These are phyloP conservation scores for Komagataella ulmi DNA, from an alignment of 805 yeast genomes.

Conservation along the genomic window DNA sequence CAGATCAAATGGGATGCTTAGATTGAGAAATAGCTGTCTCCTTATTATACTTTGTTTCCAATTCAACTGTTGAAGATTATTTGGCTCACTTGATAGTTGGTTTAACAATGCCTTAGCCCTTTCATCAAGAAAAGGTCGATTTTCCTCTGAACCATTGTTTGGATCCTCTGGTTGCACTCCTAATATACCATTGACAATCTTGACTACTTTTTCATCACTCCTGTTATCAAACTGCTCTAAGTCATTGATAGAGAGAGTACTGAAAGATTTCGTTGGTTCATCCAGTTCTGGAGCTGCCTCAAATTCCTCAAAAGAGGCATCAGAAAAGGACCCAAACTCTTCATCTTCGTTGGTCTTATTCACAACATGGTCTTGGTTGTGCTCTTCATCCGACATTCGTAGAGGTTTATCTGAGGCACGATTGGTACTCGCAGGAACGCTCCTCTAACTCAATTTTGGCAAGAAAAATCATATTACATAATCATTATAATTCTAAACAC, in stretches of 20 bases:
- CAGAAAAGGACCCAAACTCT: neutral
- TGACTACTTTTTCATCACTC: neutral
- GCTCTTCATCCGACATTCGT: neutral
- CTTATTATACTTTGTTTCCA: slow-evolving; percentile 62
- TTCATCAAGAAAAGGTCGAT: slow-evolving; percentile 7
- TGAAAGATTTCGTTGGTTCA: neutral
- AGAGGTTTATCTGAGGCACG: neutral
- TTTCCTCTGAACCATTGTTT: neutral
- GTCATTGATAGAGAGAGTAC: neutral
- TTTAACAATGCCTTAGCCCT: slow-evolving; percentile 12
- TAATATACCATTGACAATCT: neutral
- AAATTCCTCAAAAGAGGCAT: neutral
- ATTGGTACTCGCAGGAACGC: neutral
- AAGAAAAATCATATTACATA: neutral
- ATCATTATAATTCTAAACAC: neutral
- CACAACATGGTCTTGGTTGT: neutral
- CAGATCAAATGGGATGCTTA: slow-evolving; percentile 64
- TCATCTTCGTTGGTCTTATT: neutral
- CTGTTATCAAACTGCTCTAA: neutral
- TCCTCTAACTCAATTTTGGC: neutral
- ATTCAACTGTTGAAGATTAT: slow-evolving; percentile 41
- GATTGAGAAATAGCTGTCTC: slow-evolving; percentile 43
- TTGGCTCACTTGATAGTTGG: slow-evolving; percentile 17
- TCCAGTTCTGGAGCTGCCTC: neutral
- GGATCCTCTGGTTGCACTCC: neutral